A percentile compares a stretch with the other conserved stretches of the same genome.
These are phyloP conservation scores for Candida palmyrensis DNA, from an alignment of 805 yeast genomes.

Conservation along the genomic window DNA sequence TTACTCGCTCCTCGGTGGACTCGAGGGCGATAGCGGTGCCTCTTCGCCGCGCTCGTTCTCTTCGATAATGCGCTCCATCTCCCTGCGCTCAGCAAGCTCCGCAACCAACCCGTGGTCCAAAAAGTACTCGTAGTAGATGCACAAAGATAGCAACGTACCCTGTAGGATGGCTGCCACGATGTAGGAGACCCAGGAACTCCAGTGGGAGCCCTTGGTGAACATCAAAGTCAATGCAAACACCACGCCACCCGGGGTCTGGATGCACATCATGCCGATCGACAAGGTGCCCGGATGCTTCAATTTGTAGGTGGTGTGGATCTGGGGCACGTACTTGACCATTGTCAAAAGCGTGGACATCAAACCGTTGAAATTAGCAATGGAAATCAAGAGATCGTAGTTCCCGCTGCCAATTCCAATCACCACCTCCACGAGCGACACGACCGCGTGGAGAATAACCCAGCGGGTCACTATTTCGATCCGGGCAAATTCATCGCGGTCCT, in stretches of 20 bases:
- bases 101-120: conserved; percentile 17
- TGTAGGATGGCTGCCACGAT: conserved; percentile 68
- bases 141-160: conserved; percentile 54
- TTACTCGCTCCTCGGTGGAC: too few relatives aligned
- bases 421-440: conserved; percentile 28
- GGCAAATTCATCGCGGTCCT: conserved; percentile 39
- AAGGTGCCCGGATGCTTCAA: conserved; percentile 77
- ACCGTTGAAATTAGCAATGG: conserved; percentile 59
- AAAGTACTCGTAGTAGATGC: conserved; percentile 45
- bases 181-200: conserved; percentile 87
- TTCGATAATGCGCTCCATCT: conserved; percentile 24
- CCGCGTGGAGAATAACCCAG: conserved; percentile 33
- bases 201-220: conserved; percentile 66
- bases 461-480: conserved; percentile 38
- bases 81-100: conserved; percentile 21
- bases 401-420: conserved; percentile 24
- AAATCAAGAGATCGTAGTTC: conserved; percentile 15
- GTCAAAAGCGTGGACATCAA: conserved; percentile 60
- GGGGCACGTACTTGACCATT: conserved; percentile 73
- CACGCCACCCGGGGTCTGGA: conserved; percentile 89
- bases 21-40: too few relatives aligned
- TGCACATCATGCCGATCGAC: conserved; percentile 73
- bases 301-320: conserved; percentile 60
- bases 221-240: conserved; percentile 72
- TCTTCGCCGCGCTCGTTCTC: conserved; percentile 14